Base-by-base conservation (phyloP, 2,329 filamentous ascomycete species). In the Beauveria varroae region DNA sequence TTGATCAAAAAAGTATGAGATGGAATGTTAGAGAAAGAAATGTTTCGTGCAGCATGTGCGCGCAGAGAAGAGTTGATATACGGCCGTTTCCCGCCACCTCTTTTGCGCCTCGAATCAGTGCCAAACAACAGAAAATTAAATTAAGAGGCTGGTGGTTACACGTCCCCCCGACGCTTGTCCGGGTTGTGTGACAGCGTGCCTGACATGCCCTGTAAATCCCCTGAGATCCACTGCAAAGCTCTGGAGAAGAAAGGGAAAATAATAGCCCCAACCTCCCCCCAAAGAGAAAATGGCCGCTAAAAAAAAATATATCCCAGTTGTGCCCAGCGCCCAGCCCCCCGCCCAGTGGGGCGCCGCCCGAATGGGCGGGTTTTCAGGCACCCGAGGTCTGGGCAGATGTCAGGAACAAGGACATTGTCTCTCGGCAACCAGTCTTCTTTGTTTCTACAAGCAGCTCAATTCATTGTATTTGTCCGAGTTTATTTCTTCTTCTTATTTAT, bases 21-120 rank as follows among this genome's bases (percentile, higher is more conserved):
- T 58, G 52, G 57, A 52, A 54, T 37, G 44, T 51, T 7, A 18
- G 34, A 41, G 49, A 49, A 47, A 34, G 5, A 37, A 37, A 37
- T 37, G 12, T 37, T 14, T 37, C 34, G 4, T 18, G 12, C 3
- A 37, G 9, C 8, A 12, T 18, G 24, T 16, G 28, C 43, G 24
- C 24, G 47, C 47, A 26, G 24, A 8, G 18, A 28, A n/a, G 41
- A 43, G 34, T 40, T 58, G 56, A 58, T 58, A 58, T 58, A 58
- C 55, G 18, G 28, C 28, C 20, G 20, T 47, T 30, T 49, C 61
- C 61, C 61, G 61, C 61, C 61, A 62, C 61, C 61, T 55, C 24
- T 62, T 62, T 62, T 62, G 46, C 26, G 47, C 26, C 10, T 28
- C 24, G n/a, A 20, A 20, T 12, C 20, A 30, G 34, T 37, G 12